phyloP scores from a whole-genome alignment of 1,284 basidiomycete genomes.

The Trichosporon asahii region DNA sequence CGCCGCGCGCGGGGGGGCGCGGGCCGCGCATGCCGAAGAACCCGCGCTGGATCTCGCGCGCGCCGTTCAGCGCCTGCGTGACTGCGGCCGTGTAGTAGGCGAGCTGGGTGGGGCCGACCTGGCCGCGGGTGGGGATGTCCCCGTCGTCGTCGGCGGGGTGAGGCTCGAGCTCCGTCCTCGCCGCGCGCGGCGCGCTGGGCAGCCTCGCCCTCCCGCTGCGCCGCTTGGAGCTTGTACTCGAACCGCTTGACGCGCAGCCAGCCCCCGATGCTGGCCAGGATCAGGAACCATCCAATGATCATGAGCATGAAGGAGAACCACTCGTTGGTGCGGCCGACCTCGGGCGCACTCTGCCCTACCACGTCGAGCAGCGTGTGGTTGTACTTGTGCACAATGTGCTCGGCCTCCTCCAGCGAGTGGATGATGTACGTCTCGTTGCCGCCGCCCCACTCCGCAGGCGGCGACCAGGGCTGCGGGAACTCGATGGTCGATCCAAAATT shows the following conservation, averaged over 20 bases:
- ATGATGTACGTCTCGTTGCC: conserved; percentile 22
- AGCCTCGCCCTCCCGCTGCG: conserved; percentile 40
- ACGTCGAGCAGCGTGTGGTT: conserved; percentile 43
- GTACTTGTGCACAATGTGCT: conserved; percentile 44
- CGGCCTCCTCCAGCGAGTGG: conserved; percentile 52
- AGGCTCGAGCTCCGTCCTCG: conserved; percentile 11
- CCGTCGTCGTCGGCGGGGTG: conserved; percentile 11
- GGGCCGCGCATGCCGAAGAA: conserved; percentile 45
- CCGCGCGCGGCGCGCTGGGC: conserved; percentile 40
- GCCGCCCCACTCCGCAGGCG: not conserved
- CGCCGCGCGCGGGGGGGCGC: conserved; percentile 20
- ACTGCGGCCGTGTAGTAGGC: conserved; percentile 43
- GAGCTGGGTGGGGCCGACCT: conserved; percentile 29
- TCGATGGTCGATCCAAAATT: conserved; percentile 22
- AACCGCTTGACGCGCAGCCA: conserved; percentile 80
- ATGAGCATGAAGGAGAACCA: conserved; percentile 89
- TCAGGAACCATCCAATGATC: conserved; percentile 87
- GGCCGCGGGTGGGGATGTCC: conserved; percentile 19
- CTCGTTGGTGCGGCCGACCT: conserved; percentile 58
- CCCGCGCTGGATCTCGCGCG: conserved; percentile 40
- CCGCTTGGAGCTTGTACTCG: conserved; percentile 38
- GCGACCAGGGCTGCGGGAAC: not conserved
- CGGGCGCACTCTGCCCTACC: conserved; percentile 38
- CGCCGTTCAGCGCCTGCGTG: conserved; percentile 34
- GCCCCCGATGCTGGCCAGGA: conserved; percentile 71